phyloP scores from a whole-genome alignment of 2,329 filamentous ascomycete genomes.

The Cercospora nicotianae region DNA sequence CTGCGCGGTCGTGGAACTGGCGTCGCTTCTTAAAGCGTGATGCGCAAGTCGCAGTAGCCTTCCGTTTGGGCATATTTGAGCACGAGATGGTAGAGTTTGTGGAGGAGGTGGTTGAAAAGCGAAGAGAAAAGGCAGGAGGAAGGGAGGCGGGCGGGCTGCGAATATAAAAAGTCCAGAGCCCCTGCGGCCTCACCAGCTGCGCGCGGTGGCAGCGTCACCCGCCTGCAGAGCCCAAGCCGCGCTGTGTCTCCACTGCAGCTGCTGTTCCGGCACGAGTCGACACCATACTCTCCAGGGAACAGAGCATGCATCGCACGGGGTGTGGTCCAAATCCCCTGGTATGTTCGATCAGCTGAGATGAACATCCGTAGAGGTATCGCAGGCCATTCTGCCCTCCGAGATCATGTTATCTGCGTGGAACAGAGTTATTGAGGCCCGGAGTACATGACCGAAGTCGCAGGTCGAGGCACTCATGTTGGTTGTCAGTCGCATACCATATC shows the following conservation, averaged over 20 bases:
- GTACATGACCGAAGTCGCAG: not conserved
- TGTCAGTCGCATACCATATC: not conserved
- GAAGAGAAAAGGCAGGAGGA: not conserved
- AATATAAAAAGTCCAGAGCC: not conserved
- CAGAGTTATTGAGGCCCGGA: not conserved
- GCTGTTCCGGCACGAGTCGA: not conserved
- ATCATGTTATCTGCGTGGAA: too few relatives aligned
- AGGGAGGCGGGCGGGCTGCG: not conserved
- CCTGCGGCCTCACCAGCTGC: not conserved
- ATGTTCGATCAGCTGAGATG: too few relatives aligned
- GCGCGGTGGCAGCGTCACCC: not conserved
- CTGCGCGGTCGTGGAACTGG: not conserved
- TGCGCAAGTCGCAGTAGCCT: not conserved
- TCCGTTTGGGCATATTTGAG: not conserved
- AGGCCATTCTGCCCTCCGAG: too few relatives aligned
- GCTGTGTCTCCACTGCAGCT: not conserved
- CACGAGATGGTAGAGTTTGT: not conserved
- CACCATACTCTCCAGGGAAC: too few relatives aligned
- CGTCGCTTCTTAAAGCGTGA: not conserved
- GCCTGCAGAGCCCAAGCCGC: not conserved
- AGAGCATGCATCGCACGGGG: too few relatives aligned
- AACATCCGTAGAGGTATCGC: too few relatives aligned
- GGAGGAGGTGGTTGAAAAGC: not conserved
- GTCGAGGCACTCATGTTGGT: not conserved
- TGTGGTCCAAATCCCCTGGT: too few relatives aligned